These are phyloP conservation scores for Haplosporangium gracile DNA, from an alignment of 192 early-diverging fungal species.

Conservation along the genomic window DNA sequence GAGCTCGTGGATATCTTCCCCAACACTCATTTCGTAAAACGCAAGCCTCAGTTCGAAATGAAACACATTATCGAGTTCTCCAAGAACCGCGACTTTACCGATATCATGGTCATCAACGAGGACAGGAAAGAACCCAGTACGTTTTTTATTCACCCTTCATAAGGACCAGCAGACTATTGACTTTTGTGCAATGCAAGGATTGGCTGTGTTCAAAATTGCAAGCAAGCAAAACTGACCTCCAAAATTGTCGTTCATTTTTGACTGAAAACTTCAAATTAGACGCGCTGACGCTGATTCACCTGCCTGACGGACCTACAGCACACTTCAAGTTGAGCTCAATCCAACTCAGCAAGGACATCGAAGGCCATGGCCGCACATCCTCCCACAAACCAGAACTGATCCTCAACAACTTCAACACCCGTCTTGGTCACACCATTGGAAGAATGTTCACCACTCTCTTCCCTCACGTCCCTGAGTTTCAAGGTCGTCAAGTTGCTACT, in stretches of 20 bases:
- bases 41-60: slow-evolving; percentile 88
- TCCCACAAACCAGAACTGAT: slow-evolving; percentile 95
- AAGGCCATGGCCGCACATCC: slow-evolving; percentile 82
- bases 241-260: neutral
- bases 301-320: slow-evolving; percentile 97
- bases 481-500: slow-evolving; percentile 93
- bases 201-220: neutral
- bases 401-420: slow-evolving; percentile 97
- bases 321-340: slow-evolving; percentile 94
- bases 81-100: slow-evolving; percentile 91
- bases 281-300: slow-evolving; percentile 92
- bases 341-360: slow-evolving; percentile 82
- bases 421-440: slow-evolving; percentile 96
- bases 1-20: slow-evolving; percentile 94
- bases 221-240: neutral
- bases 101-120: slow-evolving; percentile 94
- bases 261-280: slow-evolving; percentile 57
- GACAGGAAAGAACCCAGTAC: slow-evolving; percentile 91
- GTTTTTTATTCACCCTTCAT: slow-evolving; percentile 24
- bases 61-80: slow-evolving; percentile 93
- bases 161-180: neutral
- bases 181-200: neutral
- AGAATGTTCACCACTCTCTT: slow-evolving; percentile 96
- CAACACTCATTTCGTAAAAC: slow-evolving; percentile 88
- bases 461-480: slow-evolving; percentile 97